Conservation (phyloP, 2,329 filamentous ascomycete species). For the Trichoderma sp. region DNA sequence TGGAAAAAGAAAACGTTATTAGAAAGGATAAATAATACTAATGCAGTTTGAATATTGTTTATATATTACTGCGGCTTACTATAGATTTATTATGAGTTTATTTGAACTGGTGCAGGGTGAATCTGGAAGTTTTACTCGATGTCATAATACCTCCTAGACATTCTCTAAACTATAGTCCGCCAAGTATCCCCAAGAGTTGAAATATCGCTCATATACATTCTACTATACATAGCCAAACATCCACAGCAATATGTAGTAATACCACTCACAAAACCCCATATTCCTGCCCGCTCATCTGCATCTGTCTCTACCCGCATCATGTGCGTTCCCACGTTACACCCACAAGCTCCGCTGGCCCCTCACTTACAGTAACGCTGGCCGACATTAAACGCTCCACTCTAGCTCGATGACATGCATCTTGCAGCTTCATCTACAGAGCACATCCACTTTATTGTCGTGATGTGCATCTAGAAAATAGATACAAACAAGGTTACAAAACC, state of each 20-base stretch:
- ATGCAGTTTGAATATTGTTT: not conserved
- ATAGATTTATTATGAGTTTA: not conserved
- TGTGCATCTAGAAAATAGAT: not conserved
- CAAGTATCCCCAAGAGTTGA: not conserved
- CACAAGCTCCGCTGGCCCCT: not conserved
- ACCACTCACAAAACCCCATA: too few species aligned
- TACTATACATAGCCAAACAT: too few species aligned
- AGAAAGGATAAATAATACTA: not conserved
- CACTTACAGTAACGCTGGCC: not conserved
- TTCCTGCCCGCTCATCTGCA: too few species aligned
- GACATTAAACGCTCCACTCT: not conserved
- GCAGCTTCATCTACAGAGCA: not conserved
- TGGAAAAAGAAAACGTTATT: rapidly evolving
- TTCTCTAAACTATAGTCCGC: too few species aligned
- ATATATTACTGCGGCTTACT: not conserved
- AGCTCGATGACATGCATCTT: not conserved
- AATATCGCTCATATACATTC: not conserved
- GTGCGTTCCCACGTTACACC: not conserved
- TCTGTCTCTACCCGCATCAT: not conserved
- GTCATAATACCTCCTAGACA: too few species aligned
- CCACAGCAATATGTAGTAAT: not conserved
- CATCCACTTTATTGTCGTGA: not conserved
- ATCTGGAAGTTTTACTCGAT: too few species aligned
- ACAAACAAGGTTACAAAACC: not conserved
- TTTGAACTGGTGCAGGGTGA: not conserved